Base-by-base conservation (phyloP, 73 alveolate genomes). In the Loxodes magnus region DNA sequence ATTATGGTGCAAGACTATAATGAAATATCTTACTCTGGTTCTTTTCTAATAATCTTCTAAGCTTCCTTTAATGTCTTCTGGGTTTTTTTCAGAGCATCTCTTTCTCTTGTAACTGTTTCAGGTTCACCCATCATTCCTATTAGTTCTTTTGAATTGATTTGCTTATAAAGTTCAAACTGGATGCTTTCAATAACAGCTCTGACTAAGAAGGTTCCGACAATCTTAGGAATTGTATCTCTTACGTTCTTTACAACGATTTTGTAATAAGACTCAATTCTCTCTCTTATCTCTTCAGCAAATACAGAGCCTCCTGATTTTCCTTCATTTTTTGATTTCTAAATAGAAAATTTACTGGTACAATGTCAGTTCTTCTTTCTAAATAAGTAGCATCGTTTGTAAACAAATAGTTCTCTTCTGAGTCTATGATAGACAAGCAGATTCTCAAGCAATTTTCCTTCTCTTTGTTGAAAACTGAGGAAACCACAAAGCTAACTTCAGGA, bases 371-470 rank as follows among this genome's bases (percentile, higher is more conserved):
- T 12, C 51, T 28, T 14, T 68, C 74, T 52, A 84, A 63, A 71
- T 84, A 91, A 21, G 81, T 92, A 19, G 20, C 35, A 51, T 91
- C 98, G 54, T 91, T 91, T 10, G 98, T 87, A 71, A 87, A 91
- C 33, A 91, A 58, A 51, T 91, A 91, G 52, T 79, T 82, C 62
- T 79, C 64, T 59, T 91, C 97, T 63, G 89, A 60, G 28, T 88
- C 95, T 25, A 91, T 80, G 10, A 84, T 59, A 26, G 82, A 38
- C 56, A 76, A 93, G 48, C 69, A 77, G 10, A 85, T 48, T 43
- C 67, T 63, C 51, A 72, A 69, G 14, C 81, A 28, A 58, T 85
- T 73, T 37, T 85, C 96, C 56, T 83, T 64, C 35, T 65, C 90
- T 35, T 64, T 61, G 29, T 39, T 12, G 38, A 85, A 64, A 46